Base-by-base conservation (phyloP, 768 basidiomycete genomes). In the Pleurotus sapidus region DNA sequence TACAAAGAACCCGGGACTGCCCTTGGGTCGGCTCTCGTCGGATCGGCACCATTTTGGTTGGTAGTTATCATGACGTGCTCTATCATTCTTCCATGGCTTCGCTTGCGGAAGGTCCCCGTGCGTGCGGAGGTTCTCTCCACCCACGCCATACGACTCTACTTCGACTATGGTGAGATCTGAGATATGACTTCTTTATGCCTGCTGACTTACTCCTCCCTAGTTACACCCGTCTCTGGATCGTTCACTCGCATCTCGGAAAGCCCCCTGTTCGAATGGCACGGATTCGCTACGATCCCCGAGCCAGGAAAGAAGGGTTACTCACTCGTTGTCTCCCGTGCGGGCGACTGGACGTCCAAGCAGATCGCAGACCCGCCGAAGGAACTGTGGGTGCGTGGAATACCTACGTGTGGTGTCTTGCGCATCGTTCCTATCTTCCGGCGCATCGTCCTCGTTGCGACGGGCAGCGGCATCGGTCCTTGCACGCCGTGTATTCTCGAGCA, bases 91-190 rank as follows among this genome's bases (percentile, higher is more conserved):
- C 83, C 84, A 15, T 86, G 84, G 84, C 38, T 76, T 17, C 70
- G 82, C 43, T 74, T 86, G 3, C 75, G 82, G 55, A 82, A 83
- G 66, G 80, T 83, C 9, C 72, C 77, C 7, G 82, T 86, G 37
- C 72, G 73, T 17, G 71, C 76, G 45, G 82, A 79, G 55, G 77
- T 82, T 14, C 68, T 84, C 27, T 84, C 83, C 1, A 74, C 75
- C 54, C 83, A 85, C 64, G 82, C 82, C 12, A 77, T 84, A 54
- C 74, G 83, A 12, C 67, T 86, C 20, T 75, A 84, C 68, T 84
- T 84, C 67, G 77, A 84, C 49, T 84, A 86, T 60, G 76, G 82
- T 82, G 37, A 57, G 74, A 34, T 20, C 20, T 20, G 20, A 20
- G 20, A 20, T 20, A 20, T 20, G 20, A 20, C 20, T 20, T 20